Evolutionary conservation across 805 yeast species (phyloP), one percentile per base, ranked within the genome.

Genomic region (Brettanomyces naardenensis): DNA sequence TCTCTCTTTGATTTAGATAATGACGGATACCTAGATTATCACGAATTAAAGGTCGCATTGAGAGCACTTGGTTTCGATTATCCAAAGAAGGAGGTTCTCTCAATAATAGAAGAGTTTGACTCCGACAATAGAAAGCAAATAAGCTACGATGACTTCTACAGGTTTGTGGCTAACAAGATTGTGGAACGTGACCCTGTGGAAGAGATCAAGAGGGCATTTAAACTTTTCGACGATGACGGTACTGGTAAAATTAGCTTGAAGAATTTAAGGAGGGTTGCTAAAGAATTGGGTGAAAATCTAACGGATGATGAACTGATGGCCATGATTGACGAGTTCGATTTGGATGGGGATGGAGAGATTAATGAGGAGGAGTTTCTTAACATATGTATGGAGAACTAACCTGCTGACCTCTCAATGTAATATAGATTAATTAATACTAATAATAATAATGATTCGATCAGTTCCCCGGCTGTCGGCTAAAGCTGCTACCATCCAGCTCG

Each of bases 261-360:
- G 46, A 84, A 88, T 54, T 69, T 92, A 42, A 75, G 94, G 58
- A 72, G 92, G 43, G 95, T 90, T 2, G 92, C 97, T 9, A 83
- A 84, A 49, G 97, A 90, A 47, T 64, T 92, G 41, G 97, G 96
- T 3, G 98, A 92, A 58, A 84, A 81, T 49, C 64, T 92, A 41
- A 79, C 86, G 5, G 99, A 92, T 48, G 95, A 87, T 42, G 98
- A 92, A 54, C 66, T 92, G 36, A 72, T 84, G 47, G 97, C 97
- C 4, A 92, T 92, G 98, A 92, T 92, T 46, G 95, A 89, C 44
- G 97, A 90, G 59, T 92, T 92, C 55, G 99, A 92, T 62, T 64
- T 89, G 36, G 97, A 92, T 56, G 95, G 86, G 39, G 97, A 92
- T 58, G 97, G 97, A 36, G 95, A 85, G 47, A 89, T 88, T 47